phyloP scores from a whole-genome alignment of 1,284 basidiomycete species.

The Moniliella sp. region DNA sequence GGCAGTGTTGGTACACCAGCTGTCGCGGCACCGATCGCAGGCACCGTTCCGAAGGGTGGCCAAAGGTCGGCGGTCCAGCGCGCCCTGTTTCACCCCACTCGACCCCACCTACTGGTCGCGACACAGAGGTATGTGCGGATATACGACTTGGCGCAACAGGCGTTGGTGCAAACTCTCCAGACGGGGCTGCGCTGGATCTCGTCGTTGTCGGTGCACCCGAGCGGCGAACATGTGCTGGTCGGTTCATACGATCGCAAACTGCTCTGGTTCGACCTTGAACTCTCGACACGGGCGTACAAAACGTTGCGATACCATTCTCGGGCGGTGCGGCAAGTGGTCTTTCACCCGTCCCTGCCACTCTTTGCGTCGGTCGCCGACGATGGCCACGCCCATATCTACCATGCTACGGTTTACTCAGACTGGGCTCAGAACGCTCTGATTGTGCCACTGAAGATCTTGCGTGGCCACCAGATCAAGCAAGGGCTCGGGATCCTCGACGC shows the following conservation, averaged over 20 bases:
- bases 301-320: constrained; percentile 81
- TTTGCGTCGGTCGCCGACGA: constrained; percentile 92
- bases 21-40: constrained; percentile 78
- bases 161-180: constrained; percentile 68
- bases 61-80: constrained; percentile 55
- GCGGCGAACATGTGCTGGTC: constrained; percentile 73
- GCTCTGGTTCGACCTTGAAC: constrained; percentile 94
- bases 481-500: constrained; percentile 75
- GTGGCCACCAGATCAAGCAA: constrained; percentile 63
- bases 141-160: constrained; percentile 84
- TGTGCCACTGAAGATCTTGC: constrained; percentile 83
- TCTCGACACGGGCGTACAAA: constrained; percentile 86
- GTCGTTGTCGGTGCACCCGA: constrained; percentile 82
- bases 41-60: constrained; percentile 87
- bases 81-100: constrained; percentile 77
- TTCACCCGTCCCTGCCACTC: constrained; percentile 60
- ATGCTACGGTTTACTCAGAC: constrained; percentile 68
- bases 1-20: constrained; percentile 77
- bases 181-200: constrained; percentile 94
- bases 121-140: constrained; percentile 88
- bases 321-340: constrained; percentile 71
- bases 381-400: constrained; percentile 88
- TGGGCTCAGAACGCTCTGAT: constrained; percentile 83
- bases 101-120: constrained; percentile 92
- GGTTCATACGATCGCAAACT: constrained; percentile 91